Percentiles rank a stretch among this genome's conserved stretches.
phyloP scores from a whole-genome alignment of 257 asterid genomes.

The Handroanthus guayacan region DNA sequence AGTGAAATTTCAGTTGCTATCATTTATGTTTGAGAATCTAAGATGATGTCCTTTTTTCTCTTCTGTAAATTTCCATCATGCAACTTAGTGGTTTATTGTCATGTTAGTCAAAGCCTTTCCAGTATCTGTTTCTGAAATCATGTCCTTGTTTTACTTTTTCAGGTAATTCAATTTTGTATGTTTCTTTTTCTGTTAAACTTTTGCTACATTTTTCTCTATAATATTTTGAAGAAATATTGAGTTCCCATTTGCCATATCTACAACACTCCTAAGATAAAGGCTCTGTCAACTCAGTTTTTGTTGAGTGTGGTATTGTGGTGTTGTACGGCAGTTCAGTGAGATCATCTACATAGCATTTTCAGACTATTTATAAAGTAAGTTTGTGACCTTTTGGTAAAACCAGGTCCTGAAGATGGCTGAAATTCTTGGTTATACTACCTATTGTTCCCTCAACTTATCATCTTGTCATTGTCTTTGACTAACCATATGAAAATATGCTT shows the following conservation, averaged over 20 bases:
- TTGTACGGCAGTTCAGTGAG: neutral
- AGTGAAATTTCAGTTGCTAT: neutral
- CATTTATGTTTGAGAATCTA: neutral
- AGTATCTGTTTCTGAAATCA: neutral
- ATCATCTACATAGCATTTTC: neutral
- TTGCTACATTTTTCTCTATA: neutral
- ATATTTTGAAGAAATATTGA: neutral
- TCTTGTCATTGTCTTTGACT: neutral
- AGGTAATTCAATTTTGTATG: neutral
- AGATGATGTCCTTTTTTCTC: neutral
- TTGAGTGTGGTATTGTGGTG: neutral
- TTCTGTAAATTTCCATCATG: neutral
- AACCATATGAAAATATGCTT: conserved; percentile 7
- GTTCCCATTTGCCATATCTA: neutral
- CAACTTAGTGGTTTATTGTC: neutral
- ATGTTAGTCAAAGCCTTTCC: neutral
- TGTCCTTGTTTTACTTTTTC: neutral
- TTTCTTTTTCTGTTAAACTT: neutral
- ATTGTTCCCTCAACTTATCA: conserved; percentile 9
- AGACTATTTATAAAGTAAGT: neutral
- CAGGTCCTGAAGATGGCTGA: neutral
- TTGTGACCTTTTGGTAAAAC: neutral
- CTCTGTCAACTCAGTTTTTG: neutral
- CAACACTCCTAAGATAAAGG: neutral
- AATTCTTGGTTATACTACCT: neutral